phyloP scores from a whole-genome alignment of 805 yeast genomes.

The Lachancea dasiensis region DNA sequence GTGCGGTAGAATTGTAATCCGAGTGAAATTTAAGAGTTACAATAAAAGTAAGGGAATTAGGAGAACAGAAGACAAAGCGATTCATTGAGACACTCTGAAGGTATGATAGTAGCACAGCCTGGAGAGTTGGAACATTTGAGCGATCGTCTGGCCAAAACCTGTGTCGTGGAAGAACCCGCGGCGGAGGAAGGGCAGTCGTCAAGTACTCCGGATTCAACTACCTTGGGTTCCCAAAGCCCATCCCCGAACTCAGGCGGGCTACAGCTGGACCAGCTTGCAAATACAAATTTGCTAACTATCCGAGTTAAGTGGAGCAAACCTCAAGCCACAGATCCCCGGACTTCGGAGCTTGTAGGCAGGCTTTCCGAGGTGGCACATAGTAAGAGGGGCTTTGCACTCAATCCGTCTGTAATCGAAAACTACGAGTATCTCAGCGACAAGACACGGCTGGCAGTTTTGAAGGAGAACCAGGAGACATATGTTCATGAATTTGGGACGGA shows the following conservation, averaged over 20 bases:
- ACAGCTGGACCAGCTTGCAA: constrained; percentile 27
- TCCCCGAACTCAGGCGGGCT: constrained; percentile 7
- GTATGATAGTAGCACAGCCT: no score
- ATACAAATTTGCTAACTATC: constrained; percentile 23
- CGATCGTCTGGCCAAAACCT: no score
- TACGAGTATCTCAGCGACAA: constrained; percentile 27
- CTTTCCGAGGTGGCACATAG: constrained; percentile 13
- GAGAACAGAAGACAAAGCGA: no score
- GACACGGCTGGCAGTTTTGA: constrained; percentile 18
- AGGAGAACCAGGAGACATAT: constrained; percentile 18
- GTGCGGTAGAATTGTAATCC: no score
- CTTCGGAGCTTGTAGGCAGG: constrained; percentile 6
- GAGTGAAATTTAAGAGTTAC: no score
- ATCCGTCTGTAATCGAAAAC: constrained; percentile 24
- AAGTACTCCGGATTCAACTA: no score
- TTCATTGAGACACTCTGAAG: no score
- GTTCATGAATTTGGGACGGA: constrained; percentile 22
- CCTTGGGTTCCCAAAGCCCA: no score
- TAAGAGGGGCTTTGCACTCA: constrained; percentile 19
- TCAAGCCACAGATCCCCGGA: constrained; percentile 4
- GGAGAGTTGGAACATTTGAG: no score
- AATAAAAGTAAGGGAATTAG: no score
- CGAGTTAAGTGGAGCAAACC: constrained; percentile 21
- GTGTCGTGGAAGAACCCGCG: no score
- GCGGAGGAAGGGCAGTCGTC: constrained; percentile 6